phyloP scores from a whole-genome alignment of 2,329 filamentous ascomycete genomes.

The Pseudovirgaria hyperparasitica region DNA sequence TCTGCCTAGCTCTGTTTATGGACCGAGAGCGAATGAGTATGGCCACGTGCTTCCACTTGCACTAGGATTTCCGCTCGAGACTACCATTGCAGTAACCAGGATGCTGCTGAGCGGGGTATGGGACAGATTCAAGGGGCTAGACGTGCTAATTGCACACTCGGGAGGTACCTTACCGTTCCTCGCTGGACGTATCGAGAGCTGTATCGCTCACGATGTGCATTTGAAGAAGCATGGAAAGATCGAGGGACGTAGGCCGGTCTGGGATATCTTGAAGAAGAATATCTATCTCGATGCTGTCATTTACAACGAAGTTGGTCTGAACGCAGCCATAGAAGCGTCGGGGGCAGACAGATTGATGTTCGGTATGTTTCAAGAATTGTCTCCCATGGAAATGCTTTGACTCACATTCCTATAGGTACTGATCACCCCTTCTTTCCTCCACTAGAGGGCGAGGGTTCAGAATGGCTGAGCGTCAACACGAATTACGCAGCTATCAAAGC shows the following conservation, averaged over 20 bases:
- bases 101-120: conserved; percentile 85
- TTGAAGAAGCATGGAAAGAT: conserved; percentile 51
- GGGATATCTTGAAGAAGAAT: conserved; percentile 59
- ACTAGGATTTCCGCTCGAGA: conserved; percentile 82
- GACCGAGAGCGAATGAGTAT: conserved; percentile 58
- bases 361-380: conserved; percentile 32
- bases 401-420: conserved; percentile 36
- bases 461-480: conserved; percentile 57
- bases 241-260: conserved; percentile 43
- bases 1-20: conserved; percentile 67
- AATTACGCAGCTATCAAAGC: conserved; percentile 44
- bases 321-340: conserved; percentile 54
- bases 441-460: conserved; percentile 45
- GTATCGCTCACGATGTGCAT: conserved; percentile 69
- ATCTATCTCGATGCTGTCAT: conserved; percentile 82
- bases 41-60: conserved; percentile 80
- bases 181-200: conserved; percentile 78
- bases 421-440: conserved; percentile 83
- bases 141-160: conserved; percentile 73
- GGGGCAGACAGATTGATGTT: conserved; percentile 64
- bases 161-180: conserved; percentile 83
- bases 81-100: conserved; percentile 74
- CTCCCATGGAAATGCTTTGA: conserved; percentile 1
- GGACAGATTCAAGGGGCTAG: conserved; percentile 55
- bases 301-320: conserved; percentile 62